phyloP scores from a whole-genome alignment of 768 basidiomycete species.

The Mycena polygramma region DNA sequence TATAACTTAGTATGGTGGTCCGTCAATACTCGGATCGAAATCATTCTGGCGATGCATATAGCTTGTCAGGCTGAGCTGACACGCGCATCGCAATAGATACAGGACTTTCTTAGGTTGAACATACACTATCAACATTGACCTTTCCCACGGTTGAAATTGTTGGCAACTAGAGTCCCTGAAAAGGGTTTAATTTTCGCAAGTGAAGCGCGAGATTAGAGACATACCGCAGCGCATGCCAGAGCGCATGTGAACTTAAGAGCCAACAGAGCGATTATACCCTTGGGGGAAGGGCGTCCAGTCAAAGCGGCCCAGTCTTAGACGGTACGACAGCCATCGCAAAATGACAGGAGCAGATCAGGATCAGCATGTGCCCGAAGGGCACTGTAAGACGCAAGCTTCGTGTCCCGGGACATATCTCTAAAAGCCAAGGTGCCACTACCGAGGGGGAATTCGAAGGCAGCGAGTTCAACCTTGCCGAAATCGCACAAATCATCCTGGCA shows the following conservation, averaged over 20 bases:
- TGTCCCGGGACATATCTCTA: neutral
- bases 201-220: neutral
- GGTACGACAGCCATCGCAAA: neutral
- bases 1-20: too few relatives aligned
- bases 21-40: too few relatives aligned
- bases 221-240: neutral
- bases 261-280: neutral
- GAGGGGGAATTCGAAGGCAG: neutral
- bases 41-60: too few relatives aligned
- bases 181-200: neutral
- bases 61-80: too few relatives aligned
- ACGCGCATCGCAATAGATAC: too few relatives aligned
- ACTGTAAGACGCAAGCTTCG: neutral
- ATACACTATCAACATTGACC: neutral
- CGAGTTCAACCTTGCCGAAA: neutral
- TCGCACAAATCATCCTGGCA: neutral
- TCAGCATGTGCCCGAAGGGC: neutral
- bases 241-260: neutral
- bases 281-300: constrained; percentile 1
- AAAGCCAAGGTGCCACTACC: neutral
- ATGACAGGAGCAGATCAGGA: neutral
- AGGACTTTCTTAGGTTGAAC: neutral
- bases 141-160: neutral
- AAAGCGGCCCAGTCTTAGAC: neutral
- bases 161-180: constrained; percentile 1